phyloP scores from a whole-genome alignment of 2,329 filamentous ascomycete species.

The Colletotrichum tabaci region DNA sequence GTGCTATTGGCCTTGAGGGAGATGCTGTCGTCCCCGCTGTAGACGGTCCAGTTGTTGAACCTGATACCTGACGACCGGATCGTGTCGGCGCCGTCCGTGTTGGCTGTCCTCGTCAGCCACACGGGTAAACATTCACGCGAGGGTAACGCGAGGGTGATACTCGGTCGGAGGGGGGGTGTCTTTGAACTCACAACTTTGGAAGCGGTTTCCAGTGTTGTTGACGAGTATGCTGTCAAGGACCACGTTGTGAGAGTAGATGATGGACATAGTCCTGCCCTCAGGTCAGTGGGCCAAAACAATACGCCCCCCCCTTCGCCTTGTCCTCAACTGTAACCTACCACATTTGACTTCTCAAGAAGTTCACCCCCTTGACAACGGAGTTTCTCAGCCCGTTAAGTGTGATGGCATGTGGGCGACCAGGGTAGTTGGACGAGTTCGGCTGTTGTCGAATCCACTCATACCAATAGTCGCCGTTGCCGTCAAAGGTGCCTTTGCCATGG shows the following conservation, averaged over 20 bases:
- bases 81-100: conserved; percentile 53
- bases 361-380: conserved; percentile 59
- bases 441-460: conserved; percentile 58
- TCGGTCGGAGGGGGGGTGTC: background rate
- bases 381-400: conserved; percentile 62
- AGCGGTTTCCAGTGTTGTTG: conserved; percentile 57
- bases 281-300: background rate
- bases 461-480: conserved; percentile 69
- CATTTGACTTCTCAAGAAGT: conserved; percentile 66
- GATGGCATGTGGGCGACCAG: conserved; percentile 64
- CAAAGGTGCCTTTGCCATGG: conserved; percentile 61
- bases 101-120: conserved; percentile 41
- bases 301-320: background rate
- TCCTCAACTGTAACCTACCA: conserved; percentile 53
- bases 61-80: conserved; percentile 46
- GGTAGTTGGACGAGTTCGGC: conserved; percentile 52
- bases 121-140: background rate
- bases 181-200: conserved; percentile 41
- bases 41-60: conserved; percentile 48
- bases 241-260: conserved; percentile 59
- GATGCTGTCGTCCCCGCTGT: conserved; percentile 47
- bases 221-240: conserved; percentile 62
- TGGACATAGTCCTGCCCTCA: conserved; percentile 55
- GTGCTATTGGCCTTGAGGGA: conserved; percentile 47
- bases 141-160: conserved; percentile 12